These are phyloP conservation scores for Wickerhamiella brachini DNA, from an alignment of 805 yeast species.

Conservation along the genomic window DNA sequence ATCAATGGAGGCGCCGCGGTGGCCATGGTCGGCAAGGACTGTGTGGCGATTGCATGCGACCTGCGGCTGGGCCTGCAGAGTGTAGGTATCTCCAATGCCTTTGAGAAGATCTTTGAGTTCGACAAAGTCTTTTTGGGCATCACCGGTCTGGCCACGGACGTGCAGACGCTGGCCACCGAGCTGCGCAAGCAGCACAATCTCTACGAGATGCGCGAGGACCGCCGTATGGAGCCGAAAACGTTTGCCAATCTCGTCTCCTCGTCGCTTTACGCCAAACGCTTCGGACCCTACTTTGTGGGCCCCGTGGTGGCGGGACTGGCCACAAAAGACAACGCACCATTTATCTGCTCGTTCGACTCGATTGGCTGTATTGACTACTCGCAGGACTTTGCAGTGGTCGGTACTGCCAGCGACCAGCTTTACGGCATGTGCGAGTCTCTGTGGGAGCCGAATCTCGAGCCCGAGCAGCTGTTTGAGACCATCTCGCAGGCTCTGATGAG, in stretches of 20 bases:
- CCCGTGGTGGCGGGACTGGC: conserved; percentile 94
- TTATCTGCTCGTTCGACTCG: conserved; percentile 86
- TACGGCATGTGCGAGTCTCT: conserved; percentile 98
- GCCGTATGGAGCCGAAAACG: conserved; percentile 82
- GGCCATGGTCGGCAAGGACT: conserved; percentile 97
- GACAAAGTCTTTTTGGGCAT: conserved; percentile 74
- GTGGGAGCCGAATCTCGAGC: conserved; percentile 85
- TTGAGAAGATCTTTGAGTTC: conserved; percentile 79
- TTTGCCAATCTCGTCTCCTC: conserved; percentile 87
- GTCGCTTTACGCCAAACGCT: conserved; percentile 75
- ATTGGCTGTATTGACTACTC: conserved; percentile 96
- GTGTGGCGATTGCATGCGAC: conserved; percentile 96
- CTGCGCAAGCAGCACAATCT: conserved; percentile 77
- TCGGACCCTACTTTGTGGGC: conserved; percentile 91
- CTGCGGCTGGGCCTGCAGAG: conserved; percentile 89
- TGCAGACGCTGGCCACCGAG: conserved; percentile 62
- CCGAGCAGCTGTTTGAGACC: conserved; percentile 93
- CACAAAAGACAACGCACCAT: conserved; percentile 71
- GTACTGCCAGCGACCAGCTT: conserved; percentile 93
- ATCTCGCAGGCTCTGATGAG: conserved; percentile 84
- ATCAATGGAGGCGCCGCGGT: conserved; percentile 78
- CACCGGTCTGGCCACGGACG: conserved; percentile 93
- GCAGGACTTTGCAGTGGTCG: conserved; percentile 85
- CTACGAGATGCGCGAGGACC: conserved; percentile 82
- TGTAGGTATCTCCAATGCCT: conserved; percentile 79